Percentiles rank a stretch among this genome's conserved stretches.
Conservation (phyloP, 441 rosid genomes). For the Syzygium syzygioides region DNA sequence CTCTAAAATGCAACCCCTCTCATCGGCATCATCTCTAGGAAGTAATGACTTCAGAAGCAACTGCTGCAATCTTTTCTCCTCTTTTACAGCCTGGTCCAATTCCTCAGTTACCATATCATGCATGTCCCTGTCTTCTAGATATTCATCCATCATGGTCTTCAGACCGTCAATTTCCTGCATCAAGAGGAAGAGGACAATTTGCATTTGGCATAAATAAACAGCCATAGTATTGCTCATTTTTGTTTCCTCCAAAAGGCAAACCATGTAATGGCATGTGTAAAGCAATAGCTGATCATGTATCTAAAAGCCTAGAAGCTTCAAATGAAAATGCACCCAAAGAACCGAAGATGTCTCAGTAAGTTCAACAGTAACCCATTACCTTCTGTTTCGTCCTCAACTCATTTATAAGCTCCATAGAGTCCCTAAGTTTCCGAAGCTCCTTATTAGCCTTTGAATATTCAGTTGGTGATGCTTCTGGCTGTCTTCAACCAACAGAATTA, state of each 20-base stretch:
- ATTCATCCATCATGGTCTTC: slow-evolving; percentile 60
- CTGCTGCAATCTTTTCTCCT: slow-evolving; percentile 67
- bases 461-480: slow-evolving; percentile 76
- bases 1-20: slow-evolving; percentile 91
- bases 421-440: slow-evolving; percentile 74
- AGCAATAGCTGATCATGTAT: not conserved
- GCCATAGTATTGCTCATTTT: not conserved
- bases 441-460: slow-evolving; percentile 78
- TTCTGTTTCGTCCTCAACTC: slow-evolving; percentile 66
- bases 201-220: not conserved
- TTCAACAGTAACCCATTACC: slow-evolving; percentile 21
- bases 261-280: not conserved
- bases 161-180: slow-evolving; percentile 71
- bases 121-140: slow-evolving; percentile 66
- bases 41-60: slow-evolving; percentile 72
- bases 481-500: slow-evolving; percentile 45
- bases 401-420: slow-evolving; percentile 60
- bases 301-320: not conserved
- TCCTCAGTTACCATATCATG: slow-evolving; percentile 75
- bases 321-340: not conserved
- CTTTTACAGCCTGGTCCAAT: slow-evolving; percentile 44
- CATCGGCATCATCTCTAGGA: slow-evolving; percentile 95
- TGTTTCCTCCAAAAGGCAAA: not conserved
- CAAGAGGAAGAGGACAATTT: not conserved
- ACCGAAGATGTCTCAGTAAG: not conserved